Percentiles rank a stretch among this genome's conserved stretches.
Conservation (phyloP, 352 stramenopile genomes). For the Blastocystis sp. region DNA sequence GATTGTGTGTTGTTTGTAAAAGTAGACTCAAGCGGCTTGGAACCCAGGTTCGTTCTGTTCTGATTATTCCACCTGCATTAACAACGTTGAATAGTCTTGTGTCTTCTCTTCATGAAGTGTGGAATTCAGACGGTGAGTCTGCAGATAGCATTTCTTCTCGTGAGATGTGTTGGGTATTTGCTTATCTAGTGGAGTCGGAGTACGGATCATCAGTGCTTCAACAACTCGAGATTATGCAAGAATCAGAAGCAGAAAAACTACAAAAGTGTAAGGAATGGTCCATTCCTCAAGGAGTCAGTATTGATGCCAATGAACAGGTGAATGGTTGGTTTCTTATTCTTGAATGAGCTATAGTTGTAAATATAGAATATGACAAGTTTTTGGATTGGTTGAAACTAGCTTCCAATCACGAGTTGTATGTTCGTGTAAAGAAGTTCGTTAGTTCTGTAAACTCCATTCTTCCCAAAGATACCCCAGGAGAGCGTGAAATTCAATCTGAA, state of each 20-base stretch:
- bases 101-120: not conserved
- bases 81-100: conserved; percentile 1
- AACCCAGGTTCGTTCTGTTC: not conserved
- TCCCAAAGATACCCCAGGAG: not conserved
- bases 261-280: not conserved
- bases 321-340: not conserved
- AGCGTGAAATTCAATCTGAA: conserved; percentile 28
- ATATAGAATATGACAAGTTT: conserved; percentile 41
- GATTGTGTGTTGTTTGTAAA: not conserved
- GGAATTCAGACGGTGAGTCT: not conserved
- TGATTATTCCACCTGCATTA: conserved; percentile 42
- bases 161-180: not conserved
- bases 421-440: conserved; percentile 43
- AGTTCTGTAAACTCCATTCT: not conserved
- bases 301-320: conserved; percentile 41
- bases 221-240: conserved; percentile 21
- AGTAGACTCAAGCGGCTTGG: conserved; percentile 49
- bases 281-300: conserved; percentile 9
- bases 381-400: conserved; percentile 12
- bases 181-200: too few relatives aligned
- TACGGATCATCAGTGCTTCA: not conserved
- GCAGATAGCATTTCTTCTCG: not conserved
- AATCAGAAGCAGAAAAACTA: conserved; percentile 13
- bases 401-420: conserved; percentile 22
- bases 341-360: not conserved